Base-by-base conservation (phyloP, 2,329 filamentous ascomycete species). In the Phaeophleospora eucalypticola region DNA sequence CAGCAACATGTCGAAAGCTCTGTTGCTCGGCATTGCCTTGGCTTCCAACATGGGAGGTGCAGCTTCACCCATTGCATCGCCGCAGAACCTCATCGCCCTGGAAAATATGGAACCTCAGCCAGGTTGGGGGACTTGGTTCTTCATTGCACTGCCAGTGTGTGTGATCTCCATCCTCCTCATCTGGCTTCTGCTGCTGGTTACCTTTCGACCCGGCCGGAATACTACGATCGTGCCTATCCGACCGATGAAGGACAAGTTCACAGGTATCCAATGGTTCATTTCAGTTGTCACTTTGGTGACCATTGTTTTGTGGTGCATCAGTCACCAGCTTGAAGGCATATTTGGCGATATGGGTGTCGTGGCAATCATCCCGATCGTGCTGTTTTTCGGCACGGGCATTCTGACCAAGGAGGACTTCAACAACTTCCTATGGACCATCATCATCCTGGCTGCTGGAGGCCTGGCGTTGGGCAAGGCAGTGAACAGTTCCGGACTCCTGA, bases 381-480 rank as follows among this genome's bases (percentile, higher is more conserved):
- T 96, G 35, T 98, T 98, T 78, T 98, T 98, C 61, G 93, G 93
- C 45, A 90, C 89, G 2, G 93, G 93, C 9, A 91, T 97, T 57
- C 76, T 98, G 24, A 97, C 90, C 40, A 98, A 97, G 71, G 93
- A 97, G 70, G 93, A 98, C 71, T 98, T 98, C 67, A 98, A 98
- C 75, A 98, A 98, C 69, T 98, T 98, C 69, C 85, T 96, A 33
- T 98, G 93, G 93, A 98, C 94, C 16, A 98, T 98, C 69, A 96
- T 98, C 69, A 97, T 98, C 62, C 83, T 98, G 16, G 93, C 93
- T 0, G 91, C 93, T 0, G 93, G 93, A 38, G 93, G 93, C 6
- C 73, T 98, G 27, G 89, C 89, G 1, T 81, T 98, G 0, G 93
- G 93, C 46, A 96, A 95, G 67, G 87, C 91, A 0, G 93, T 98